phyloP scores from a whole-genome alignment of 75 land plant species.

The Pinus tabuliformis region DNA sequence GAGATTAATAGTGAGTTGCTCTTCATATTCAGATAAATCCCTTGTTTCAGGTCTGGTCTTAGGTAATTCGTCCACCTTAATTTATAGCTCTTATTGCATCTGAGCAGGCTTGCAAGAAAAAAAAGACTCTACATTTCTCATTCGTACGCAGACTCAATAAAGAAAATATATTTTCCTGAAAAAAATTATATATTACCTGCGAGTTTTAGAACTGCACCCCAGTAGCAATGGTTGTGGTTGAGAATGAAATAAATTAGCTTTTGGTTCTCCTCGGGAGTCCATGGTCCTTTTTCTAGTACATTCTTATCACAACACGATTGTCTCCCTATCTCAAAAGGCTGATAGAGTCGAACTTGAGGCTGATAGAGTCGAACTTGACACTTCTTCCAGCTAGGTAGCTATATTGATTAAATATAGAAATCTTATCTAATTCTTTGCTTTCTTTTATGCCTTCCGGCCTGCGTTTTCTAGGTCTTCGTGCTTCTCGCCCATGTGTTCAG shows the following conservation, averaged over 20 bases:
- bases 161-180: neutral
- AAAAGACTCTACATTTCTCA: neutral
- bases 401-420: neutral
- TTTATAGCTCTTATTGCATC: slow-evolving; percentile 76
- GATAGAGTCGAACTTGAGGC: neutral
- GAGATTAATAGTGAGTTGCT: slow-evolving; percentile 71
- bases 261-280: slow-evolving; percentile 36
- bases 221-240: slow-evolving; percentile 25
- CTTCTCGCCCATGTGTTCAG: slow-evolving; percentile 9
- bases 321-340: slow-evolving; percentile 18
- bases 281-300: slow-evolving; percentile 34
- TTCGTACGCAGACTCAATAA: neutral
- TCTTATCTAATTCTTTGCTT: neutral
- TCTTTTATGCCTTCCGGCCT: too few relatives aligned
- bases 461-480: neutral
- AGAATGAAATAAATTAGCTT: too few relatives aligned
- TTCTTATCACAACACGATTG: slow-evolving; percentile 44
- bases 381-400: too few relatives aligned
- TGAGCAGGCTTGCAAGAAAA: slow-evolving; percentile 44
- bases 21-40: slow-evolving; percentile 67
- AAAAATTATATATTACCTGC: slow-evolving; percentile 18
- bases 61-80: slow-evolving; percentile 73
- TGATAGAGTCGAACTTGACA: too few relatives aligned
- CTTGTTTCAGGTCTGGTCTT: slow-evolving; percentile 73
- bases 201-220: slow-evolving; percentile 38